A percentile compares a stretch with the other conserved stretches of the same genome.
phyloP scores from a whole-genome alignment of 2,329 filamentous ascomycete genomes.

The Penicillium olsonii region DNA sequence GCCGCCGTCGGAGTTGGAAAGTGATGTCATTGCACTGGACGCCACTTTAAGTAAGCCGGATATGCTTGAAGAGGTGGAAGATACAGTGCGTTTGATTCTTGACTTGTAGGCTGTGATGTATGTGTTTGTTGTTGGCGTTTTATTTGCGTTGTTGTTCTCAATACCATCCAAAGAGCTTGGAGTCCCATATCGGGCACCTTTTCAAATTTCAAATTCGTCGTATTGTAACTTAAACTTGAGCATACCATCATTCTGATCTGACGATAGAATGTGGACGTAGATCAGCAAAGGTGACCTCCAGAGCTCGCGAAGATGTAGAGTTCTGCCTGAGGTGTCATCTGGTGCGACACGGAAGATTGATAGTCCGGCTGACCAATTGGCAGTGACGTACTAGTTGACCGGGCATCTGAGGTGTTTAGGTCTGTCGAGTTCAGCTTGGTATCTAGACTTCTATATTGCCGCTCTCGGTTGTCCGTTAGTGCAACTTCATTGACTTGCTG shows the following conservation, averaged over 20 bases:
- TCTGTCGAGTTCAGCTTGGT: neutral
- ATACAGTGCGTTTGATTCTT: neutral
- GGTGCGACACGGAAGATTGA: neutral
- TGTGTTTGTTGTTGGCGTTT: neutral
- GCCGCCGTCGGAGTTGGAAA: slow-evolving; percentile 41
- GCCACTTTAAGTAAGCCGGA: neutral
- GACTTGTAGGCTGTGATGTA: neutral
- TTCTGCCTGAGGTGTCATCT: too few relatives aligned
- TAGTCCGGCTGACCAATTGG: neutral
- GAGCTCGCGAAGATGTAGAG: too few relatives aligned
- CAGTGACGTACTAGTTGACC: neutral
- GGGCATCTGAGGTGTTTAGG: slow-evolving; percentile 5
- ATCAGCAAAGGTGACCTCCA: too few relatives aligned
- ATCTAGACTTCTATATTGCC: neutral
- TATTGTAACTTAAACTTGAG: too few relatives aligned
- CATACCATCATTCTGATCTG: too few relatives aligned
- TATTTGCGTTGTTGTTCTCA: neutral
- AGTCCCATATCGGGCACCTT: neutral
- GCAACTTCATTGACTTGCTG: neutral
- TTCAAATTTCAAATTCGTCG: too few relatives aligned
- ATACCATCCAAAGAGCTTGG: neutral
- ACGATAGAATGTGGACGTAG: too few relatives aligned
- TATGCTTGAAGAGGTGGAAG: neutral
- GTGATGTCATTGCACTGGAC: slow-evolving; percentile 25
- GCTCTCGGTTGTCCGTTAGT: neutral